Evolutionary conservation across 805 yeast genomes (phyloP), one percentile per base, ranked within the genome.

Genomic region (Metschnikowia peoriensis): DNA sequence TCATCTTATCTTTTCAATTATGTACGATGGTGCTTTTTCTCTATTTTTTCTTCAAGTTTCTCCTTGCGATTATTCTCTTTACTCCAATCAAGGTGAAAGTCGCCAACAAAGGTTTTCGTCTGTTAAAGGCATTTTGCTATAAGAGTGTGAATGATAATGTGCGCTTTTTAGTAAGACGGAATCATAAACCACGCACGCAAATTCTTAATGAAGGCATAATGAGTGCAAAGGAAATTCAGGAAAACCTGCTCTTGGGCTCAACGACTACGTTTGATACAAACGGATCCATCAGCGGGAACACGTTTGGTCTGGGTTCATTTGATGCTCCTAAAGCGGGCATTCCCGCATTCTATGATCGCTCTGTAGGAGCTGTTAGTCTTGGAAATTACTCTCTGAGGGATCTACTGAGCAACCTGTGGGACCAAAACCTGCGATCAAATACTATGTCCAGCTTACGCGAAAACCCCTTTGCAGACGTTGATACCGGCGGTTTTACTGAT

Each of bases 1-100:
- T 89, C n/a, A 79, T 89, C 27, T 66, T 90, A 28, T 81, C 89
- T 28, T 78, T 87, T 58, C 89, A 89, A 93, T 74, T 86, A 39
- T 76, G 87, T 52, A 87, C 96, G 1, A 82, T 90, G 60, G 65
- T 80, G 14, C 79, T 90, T 59, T 90, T 94, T 92, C 71, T 83
- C 11, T 68, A 87, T 49, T 87, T 88, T 73, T 78, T 86, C 54
- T 62, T 80, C 48, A 75, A 77, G 63, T 79, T 87, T 52, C 58
- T 73, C 27, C 61, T 82, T 50, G 92, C 89, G 0, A 55, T 85
- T 56, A 38, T 82, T 1, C 72, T 77, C 53, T 76, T 77, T 44
- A 58, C 81, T 12, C 86, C 84, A 4, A 77, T 86, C 1, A 77
- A 75, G 57, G 72, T 77, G 49, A 77, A 72, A 54, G 63, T 78